Percentiles rank a stretch among this genome's conserved stretches.
These are phyloP conservation scores for Selaginella moellendorffii DNA, from an alignment of 75 land plant genomes.

Conservation along the genomic window DNA sequence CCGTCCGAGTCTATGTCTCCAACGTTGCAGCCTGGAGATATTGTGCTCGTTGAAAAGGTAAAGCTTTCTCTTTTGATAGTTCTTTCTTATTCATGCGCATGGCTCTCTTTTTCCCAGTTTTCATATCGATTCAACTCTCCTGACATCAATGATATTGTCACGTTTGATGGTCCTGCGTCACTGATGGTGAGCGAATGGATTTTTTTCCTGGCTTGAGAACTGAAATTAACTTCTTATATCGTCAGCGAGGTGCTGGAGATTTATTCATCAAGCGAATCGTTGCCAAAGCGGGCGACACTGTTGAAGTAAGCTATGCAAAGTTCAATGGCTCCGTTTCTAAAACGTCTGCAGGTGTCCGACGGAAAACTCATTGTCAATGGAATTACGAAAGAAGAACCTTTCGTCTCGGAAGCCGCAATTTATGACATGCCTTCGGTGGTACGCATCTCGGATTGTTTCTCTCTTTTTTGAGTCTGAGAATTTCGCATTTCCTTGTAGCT, in stretches of 20 bases:
- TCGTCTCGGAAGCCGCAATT: slow-evolving; percentile 28
- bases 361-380: slow-evolving; percentile 50
- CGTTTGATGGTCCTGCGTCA: background rate
- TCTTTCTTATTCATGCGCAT: no score
- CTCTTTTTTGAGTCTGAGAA: background rate
- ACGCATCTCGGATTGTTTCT: slow-evolving; percentile 10
- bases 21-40: background rate
- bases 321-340: no score
- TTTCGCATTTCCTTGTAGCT: slow-evolving; percentile 23
- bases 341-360: slow-evolving; percentile 29
- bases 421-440: slow-evolving; percentile 32
- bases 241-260: background rate
- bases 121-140: background rate
- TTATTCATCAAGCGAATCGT: background rate
- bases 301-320: no score
- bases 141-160: background rate
- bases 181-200: background rate
- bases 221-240: background rate
- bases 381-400: slow-evolving; percentile 28
- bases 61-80: no score
- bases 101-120: background rate
- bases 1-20: background rate
- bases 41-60: background rate
- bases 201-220: background rate
- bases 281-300: background rate